Percentiles rank a stretch among this genome's conserved stretches.
These are phyloP conservation scores for Ophiocordyceps unilateralis DNA, from an alignment of 2,329 filamentous ascomycete genomes.

Conservation along the genomic window DNA sequence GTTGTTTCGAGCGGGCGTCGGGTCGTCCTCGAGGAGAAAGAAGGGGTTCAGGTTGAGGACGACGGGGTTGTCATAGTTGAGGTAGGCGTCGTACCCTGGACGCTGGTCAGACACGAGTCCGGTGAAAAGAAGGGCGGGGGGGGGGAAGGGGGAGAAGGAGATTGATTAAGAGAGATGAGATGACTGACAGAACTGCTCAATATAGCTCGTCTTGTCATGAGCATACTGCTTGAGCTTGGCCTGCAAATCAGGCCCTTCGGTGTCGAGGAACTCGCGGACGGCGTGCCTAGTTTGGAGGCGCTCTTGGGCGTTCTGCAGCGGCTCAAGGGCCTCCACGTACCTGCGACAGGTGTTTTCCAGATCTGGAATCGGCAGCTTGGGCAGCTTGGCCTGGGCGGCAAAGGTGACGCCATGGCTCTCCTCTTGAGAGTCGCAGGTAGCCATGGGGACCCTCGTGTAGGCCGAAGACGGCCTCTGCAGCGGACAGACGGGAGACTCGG, in stretches of 20 bases:
- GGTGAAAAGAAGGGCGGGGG: too few relatives aligned
- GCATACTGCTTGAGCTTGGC: conserved; percentile 85
- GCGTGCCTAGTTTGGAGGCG: conserved; percentile 68
- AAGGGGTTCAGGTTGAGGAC: conserved; percentile 96
- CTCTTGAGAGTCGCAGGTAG: conserved; percentile 30
- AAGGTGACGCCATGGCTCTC: conserved; percentile 60
- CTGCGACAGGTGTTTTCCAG: conserved; percentile 61
- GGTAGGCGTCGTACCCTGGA: conserved; percentile 95
- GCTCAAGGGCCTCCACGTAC: conserved; percentile 64
- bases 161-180: conserved; percentile 6
- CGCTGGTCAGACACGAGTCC: too few relatives aligned
- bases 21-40: conserved; percentile 93
- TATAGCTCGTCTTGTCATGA: conserved; percentile 81
- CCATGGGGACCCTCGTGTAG: conserved; percentile 32
- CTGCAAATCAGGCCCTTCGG: conserved; percentile 71
- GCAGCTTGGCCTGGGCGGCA: conserved; percentile 70
- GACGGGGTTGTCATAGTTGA: conserved; percentile 95
- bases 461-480: conserved; percentile 11
- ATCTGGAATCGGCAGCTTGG: conserved; percentile 85
- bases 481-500: too few relatives aligned
- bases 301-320: conserved; percentile 66
- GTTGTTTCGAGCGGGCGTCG: conserved; percentile 88
- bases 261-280: conserved; percentile 64
- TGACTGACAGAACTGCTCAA: conserved; percentile 87
- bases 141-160: neutral